phyloP scores from a whole-genome alignment of 768 basidiomycete species.

The Mycena pura region DNA sequence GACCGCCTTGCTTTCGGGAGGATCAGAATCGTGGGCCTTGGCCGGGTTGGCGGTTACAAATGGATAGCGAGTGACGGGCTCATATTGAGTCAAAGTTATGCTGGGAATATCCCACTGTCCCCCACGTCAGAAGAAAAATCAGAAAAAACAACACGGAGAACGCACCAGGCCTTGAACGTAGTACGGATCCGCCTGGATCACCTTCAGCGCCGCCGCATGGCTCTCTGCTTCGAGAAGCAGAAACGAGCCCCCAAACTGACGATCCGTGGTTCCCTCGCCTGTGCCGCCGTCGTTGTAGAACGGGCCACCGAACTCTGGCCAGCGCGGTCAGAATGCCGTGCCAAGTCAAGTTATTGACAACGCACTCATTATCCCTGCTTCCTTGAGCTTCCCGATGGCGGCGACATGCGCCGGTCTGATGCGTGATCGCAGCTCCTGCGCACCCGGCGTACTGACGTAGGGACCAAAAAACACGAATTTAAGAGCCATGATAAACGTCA shows the following conservation, averaged over 20 bases:
- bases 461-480: constrained; percentile 22
- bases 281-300: constrained; percentile 12
- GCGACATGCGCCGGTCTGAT: not conserved
- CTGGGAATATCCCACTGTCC: constrained; percentile 17
- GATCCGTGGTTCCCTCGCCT: constrained; percentile 6
- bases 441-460: constrained; percentile 12
- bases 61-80: too few relatives aligned
- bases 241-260: constrained; percentile 17
- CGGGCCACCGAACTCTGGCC: constrained; percentile 20
- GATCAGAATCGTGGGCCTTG: too few relatives aligned
- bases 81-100: too few relatives aligned
- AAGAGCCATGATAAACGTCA: constrained; percentile 20
- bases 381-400: not conserved
- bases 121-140: not conserved
- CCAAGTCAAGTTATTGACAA: not conserved
- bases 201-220: constrained; percentile 1
- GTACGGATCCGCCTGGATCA: constrained; percentile 13
- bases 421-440: not conserved
- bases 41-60: too few relatives aligned
- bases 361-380: constrained; percentile 4
- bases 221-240: constrained; percentile 17
- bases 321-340: too few relatives aligned
- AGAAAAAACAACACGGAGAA: not conserved
- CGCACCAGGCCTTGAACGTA: constrained; percentile 13
- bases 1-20: not conserved